phyloP scores from a whole-genome alignment of 148 eudicot genomes.

The Amaranthus palmeri region DNA sequence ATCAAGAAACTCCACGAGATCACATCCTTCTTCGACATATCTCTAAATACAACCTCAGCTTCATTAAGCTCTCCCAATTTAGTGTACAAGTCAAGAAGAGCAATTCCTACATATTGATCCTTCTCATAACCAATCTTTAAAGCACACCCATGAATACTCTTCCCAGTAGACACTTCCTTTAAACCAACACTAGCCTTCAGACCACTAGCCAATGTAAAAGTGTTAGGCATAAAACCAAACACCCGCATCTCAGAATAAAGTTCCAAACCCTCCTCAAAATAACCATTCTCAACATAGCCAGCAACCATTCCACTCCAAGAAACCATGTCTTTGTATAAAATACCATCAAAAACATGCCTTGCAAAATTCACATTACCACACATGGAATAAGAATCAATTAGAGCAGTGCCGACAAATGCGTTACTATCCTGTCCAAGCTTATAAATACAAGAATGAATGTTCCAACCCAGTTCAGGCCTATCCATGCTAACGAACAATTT shows the following conservation, averaged over 20 bases:
- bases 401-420: slow-evolving; percentile 80
- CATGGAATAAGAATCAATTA: slow-evolving; percentile 66
- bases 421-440: slow-evolving; percentile 58
- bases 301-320: slow-evolving; percentile 84
- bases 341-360: slow-evolving; percentile 52
- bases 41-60: slow-evolving; percentile 60
- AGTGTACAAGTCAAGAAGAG: slow-evolving; percentile 73
- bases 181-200: slow-evolving; percentile 79
- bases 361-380: slow-evolving; percentile 51
- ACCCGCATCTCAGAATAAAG: slow-evolving; percentile 53
- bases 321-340: slow-evolving; percentile 64
- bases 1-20: slow-evolving; percentile 88
- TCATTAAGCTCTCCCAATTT: slow-evolving; percentile 51
- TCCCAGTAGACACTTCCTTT: slow-evolving; percentile 37
- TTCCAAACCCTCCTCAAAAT: slow-evolving; percentile 41
- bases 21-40: slow-evolving; percentile 57
- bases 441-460: slow-evolving; percentile 46
- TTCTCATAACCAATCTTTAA: slow-evolving; percentile 56
- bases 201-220: slow-evolving; percentile 62
- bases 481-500: slow-evolving; percentile 66
- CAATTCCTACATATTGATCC: slow-evolving; percentile 57
- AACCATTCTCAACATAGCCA: slow-evolving; percentile 61
- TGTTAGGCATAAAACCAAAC: slow-evolving; percentile 62
- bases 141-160: slow-evolving; percentile 53
- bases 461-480: slow-evolving; percentile 32